A percentile compares a stretch with the other conserved stretches of the same genome.
These are phyloP conservation scores for Umbelopsis sp. DNA, from an alignment of 192 early-diverging fungal genomes.

Conservation along the genomic window DNA sequence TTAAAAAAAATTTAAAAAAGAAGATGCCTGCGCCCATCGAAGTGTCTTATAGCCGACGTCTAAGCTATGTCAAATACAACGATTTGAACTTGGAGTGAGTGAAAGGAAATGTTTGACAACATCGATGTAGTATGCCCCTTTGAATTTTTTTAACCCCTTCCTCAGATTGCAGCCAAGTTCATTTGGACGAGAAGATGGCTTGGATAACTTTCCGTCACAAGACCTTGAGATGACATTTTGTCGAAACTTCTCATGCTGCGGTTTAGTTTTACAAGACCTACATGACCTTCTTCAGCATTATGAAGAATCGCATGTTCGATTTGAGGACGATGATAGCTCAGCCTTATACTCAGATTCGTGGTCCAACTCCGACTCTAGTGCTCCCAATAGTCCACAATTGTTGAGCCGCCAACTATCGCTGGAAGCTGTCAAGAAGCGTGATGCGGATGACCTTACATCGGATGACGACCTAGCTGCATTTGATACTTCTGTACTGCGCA, in stretches of 20 bases:
- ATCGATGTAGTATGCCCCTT: no score
- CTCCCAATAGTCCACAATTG: slow-evolving; percentile 5
- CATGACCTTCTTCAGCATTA: slow-evolving; percentile 97
- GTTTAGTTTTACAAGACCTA: slow-evolving; percentile 81
- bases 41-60: slow-evolving; percentile 13
- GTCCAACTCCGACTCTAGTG: slow-evolving; percentile 9
- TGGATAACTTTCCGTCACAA: slow-evolving; percentile 50
- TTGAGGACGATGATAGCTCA: slow-evolving; percentile 79
- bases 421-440: background rate
- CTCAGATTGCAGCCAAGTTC: background rate
- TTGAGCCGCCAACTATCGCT: background rate
- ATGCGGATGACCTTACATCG: background rate
- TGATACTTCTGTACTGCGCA: slow-evolving; percentile 11
- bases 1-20: background rate
- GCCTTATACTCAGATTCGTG: slow-evolving; percentile 43
- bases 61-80: slow-evolving; percentile 14
- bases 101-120: no score
- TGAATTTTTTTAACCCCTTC: background rate
- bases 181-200: background rate
- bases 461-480: slow-evolving; percentile 8
- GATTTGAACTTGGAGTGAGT: slow-evolving; percentile 15
- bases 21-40: slow-evolving; percentile 18
- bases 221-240: slow-evolving; percentile 90
- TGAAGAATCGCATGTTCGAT: slow-evolving; percentile 90
- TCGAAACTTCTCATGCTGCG: slow-evolving; percentile 96